phyloP scores from a whole-genome alignment of 371 early-diverging fungal species.

The Circinella minor region DNA sequence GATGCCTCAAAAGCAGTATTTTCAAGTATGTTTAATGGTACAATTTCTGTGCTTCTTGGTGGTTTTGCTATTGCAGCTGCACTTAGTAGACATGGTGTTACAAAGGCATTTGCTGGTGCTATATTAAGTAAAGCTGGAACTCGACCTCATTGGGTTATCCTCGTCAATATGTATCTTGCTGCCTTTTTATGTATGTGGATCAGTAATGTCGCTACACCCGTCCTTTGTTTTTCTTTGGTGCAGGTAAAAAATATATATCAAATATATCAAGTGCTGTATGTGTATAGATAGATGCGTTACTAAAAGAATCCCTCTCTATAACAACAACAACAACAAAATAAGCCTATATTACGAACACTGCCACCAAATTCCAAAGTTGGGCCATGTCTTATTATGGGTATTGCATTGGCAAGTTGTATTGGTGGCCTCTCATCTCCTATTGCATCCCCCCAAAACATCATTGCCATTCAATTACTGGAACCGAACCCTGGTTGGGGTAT shows the following conservation, averaged over 20 bases:
- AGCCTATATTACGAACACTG: constrained; percentile 74
- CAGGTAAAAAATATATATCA: not conserved
- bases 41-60: constrained; percentile 94
- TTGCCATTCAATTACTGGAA: constrained; percentile 82
- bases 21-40: constrained; percentile 91
- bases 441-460: constrained; percentile 92
- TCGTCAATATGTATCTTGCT: constrained; percentile 80
- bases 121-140: constrained; percentile 74
- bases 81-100: constrained; percentile 62
- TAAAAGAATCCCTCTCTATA: no score
- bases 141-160: constrained; percentile 66
- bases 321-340: no score
- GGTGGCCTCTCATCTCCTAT: constrained; percentile 97
- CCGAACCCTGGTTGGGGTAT: constrained; percentile 85
- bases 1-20: constrained; percentile 86
- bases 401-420: constrained; percentile 92
- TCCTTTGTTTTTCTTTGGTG: constrained; percentile 77
- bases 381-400: constrained; percentile 89
- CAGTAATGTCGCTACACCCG: constrained; percentile 85
- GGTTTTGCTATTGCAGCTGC: constrained; percentile 96
- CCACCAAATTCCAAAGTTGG: constrained; percentile 56
- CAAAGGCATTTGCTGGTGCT: constrained; percentile 70
- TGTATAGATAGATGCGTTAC: no score
- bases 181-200: constrained; percentile 83
- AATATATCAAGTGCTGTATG: no score